A percentile compares a stretch with the other conserved stretches of the same genome.
phyloP scores from a whole-genome alignment of 2,329 filamentous ascomycete genomes.

The Monosporascus sp. region DNA sequence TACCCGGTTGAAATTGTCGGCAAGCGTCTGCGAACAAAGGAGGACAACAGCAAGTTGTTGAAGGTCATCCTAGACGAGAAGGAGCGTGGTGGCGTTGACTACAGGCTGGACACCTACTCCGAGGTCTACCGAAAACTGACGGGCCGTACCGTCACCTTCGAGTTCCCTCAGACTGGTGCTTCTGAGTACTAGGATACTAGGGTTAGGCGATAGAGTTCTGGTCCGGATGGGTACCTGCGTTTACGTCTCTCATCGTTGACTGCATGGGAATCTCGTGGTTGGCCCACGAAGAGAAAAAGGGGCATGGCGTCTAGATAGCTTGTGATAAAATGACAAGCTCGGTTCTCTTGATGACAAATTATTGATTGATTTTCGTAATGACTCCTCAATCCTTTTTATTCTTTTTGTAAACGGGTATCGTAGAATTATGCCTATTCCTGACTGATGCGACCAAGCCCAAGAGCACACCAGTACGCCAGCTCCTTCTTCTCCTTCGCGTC shows the following conservation, averaged over 20 bases:
- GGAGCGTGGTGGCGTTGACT: constrained; percentile 98
- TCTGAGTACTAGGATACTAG: constrained; percentile 67
- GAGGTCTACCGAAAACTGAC: constrained; percentile 99
- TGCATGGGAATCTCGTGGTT: constrained; percentile 25
- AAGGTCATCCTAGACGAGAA: constrained; percentile 99
- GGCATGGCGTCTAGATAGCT: constrained; percentile 50
- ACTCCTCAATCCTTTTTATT: not conserved
- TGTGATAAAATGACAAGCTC: constrained; percentile 38
- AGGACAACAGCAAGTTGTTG: constrained; percentile 96
- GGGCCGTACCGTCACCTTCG: constrained; percentile 92
- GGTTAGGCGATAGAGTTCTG: constrained; percentile 31
- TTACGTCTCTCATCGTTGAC: constrained; percentile 19
- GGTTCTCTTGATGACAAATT: constrained; percentile 25
- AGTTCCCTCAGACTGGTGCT: constrained; percentile 85
- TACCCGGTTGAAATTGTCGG: constrained; percentile 99
- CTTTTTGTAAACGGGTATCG: constrained; percentile 34
- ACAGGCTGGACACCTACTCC: constrained; percentile 98
- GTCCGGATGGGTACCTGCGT: constrained; percentile 19
- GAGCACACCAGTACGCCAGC: constrained; percentile 90
- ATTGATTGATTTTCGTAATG: not conserved
- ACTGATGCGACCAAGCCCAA: constrained; percentile 78
- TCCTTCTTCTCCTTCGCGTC: constrained; percentile 74
- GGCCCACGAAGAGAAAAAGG: constrained; percentile 24
- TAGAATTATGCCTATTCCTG: constrained; percentile 34
- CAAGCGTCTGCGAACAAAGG: constrained; percentile 97